These are phyloP conservation scores for Fraxinus pennsylvanica DNA, from an alignment of 257 asterid species.

Conservation along the genomic window DNA sequence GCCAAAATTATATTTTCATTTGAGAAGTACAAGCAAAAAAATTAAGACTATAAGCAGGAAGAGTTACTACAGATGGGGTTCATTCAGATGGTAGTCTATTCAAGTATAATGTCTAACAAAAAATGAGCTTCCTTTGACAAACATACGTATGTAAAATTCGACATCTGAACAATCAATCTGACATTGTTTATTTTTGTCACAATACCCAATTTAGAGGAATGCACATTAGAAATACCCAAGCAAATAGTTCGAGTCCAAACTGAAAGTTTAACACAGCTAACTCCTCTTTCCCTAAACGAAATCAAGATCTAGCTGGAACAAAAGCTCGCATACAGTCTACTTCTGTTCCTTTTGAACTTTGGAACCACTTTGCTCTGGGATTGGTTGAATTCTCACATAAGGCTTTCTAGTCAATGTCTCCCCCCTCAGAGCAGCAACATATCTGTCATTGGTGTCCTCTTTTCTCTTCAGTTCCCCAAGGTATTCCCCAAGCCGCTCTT, in stretches of 20 bases:
- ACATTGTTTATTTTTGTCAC: slow-evolving; percentile 15
- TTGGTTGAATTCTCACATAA: slow-evolving; percentile 79
- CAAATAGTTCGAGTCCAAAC: slow-evolving; percentile 18
- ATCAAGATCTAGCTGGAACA: slow-evolving; percentile 8
- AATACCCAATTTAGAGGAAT: neutral
- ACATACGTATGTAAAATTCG: neutral
- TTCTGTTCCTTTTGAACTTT: slow-evolving; percentile 42
- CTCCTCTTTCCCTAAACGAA: neutral
- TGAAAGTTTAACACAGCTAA: neutral
- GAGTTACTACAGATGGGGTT: neutral
- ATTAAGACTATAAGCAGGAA: too few species aligned
- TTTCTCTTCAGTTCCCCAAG: slow-evolving; percentile 85
- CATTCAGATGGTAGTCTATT: neutral
- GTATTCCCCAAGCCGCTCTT: slow-evolving; percentile 83
- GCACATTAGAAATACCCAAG: slow-evolving; percentile 1
- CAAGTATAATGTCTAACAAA: neutral
- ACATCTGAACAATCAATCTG: slow-evolving; percentile 14
- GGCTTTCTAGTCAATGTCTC: slow-evolving; percentile 91
- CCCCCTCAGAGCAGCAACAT: slow-evolving; percentile 87
- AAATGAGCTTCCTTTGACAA: neutral
- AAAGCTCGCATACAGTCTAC: slow-evolving; percentile 19
- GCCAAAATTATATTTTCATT: too few species aligned
- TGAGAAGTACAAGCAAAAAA: neutral
- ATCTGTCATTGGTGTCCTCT: slow-evolving; percentile 88
- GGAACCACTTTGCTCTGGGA: slow-evolving; percentile 39